Percentiles rank a stretch among this genome's conserved stretches.
Conservation (phyloP, 78 protist species). For the Dictyostelium citrinum region DNA sequence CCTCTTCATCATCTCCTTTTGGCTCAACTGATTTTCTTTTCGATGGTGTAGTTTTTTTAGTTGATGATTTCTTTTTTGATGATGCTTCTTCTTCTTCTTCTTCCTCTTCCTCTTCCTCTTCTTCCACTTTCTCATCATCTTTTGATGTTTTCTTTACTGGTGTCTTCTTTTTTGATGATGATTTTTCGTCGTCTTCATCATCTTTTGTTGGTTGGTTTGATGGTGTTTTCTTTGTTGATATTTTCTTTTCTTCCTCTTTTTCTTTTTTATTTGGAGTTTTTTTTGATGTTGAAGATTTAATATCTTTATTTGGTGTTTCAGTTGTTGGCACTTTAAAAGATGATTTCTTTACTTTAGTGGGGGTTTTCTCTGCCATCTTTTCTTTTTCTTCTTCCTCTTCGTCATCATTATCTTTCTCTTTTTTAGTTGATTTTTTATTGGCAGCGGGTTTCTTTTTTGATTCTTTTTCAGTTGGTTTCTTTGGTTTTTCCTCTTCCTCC, state of each 20-base stretch:
- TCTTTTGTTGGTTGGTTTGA: background rate
- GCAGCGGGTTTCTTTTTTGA: background rate
- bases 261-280: background rate
- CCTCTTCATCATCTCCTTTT: background rate
- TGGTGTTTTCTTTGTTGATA: background rate
- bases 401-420: background rate
- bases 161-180: background rate
- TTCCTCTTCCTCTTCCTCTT: background rate
- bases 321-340: background rate
- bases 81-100: background rate
- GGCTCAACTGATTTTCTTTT: background rate
- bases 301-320: background rate
- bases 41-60: background rate
- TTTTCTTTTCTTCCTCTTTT: background rate
- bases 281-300: background rate
- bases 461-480: background rate
- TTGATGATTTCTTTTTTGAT: background rate
- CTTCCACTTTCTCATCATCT: background rate
- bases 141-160: background rate
- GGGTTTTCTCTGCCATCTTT: background rate
- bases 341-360: background rate
- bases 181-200: background rate
- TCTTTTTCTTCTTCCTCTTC: background rate
- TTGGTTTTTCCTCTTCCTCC: background rate
- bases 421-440: background rate